Percentiles rank a stretch among this genome's conserved stretches.
These are phyloP conservation scores for Teratosphaeria nubilosa DNA, from an alignment of 2,329 filamentous ascomycete genomes.

Conservation along the genomic window DNA sequence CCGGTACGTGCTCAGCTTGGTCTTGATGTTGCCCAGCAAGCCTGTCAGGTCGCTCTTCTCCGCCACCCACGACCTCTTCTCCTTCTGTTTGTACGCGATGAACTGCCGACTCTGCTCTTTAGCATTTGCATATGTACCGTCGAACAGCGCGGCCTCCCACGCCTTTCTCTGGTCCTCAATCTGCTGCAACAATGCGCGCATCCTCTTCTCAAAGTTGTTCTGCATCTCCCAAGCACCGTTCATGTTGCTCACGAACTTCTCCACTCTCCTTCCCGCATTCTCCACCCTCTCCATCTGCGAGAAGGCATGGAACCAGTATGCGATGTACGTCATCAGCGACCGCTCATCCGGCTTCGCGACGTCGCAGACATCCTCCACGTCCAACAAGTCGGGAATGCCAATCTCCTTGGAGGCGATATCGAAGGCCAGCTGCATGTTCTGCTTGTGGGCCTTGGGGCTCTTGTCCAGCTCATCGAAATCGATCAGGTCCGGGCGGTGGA, in stretches of 20 bases:
- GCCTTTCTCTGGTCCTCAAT: conserved; percentile 62
- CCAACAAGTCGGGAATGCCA: conserved; percentile 86
- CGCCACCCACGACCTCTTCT: conserved; percentile 91
- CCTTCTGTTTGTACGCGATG: conserved; percentile 76
- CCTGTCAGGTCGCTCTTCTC: conserved; percentile 95
- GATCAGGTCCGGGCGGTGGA: conserved; percentile 92
- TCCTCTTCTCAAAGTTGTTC: conserved; percentile 83
- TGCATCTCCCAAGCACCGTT: conserved; percentile 99
- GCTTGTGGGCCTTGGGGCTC: conserved; percentile 62
- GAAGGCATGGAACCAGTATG: conserved; percentile 99
- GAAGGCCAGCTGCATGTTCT: conserved; percentile 97
- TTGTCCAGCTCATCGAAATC: conserved; percentile 95
- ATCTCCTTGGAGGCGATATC: conserved; percentile 95
- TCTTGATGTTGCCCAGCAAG: conserved; percentile 94
- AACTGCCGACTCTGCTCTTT: conserved; percentile 79
- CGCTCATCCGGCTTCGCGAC: conserved; percentile 92
- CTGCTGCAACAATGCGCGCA: conserved; percentile 68
- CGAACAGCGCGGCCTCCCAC: conserved; percentile 75
- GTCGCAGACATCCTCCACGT: conserved; percentile 97
- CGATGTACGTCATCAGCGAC: conserved; percentile 98
- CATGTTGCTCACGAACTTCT: conserved; percentile 99
- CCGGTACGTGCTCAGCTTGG: conserved; percentile 90
- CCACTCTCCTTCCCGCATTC: conserved; percentile 88
- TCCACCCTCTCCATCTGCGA: conserved; percentile 98
- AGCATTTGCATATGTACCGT: conserved; percentile 85